Evolutionary conservation across 805 yeast genomes (phyloP).

Genomic region (Myxozyma kluyveri): DNA sequence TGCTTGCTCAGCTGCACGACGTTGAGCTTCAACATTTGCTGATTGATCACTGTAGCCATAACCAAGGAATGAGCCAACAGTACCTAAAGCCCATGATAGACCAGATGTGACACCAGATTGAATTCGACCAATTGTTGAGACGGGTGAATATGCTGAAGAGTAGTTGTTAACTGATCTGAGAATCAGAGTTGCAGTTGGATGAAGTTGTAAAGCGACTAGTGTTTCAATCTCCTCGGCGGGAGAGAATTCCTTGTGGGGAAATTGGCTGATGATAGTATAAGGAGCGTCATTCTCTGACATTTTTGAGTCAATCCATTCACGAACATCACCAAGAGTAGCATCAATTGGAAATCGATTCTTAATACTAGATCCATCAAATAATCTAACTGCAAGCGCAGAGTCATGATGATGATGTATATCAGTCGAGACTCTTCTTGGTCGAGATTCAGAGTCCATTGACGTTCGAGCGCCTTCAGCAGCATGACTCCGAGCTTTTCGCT

Average conservation of each 20-base stretch:
- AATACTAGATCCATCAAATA: constrained; percentile 64
- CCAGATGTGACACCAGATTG: constrained; percentile 27
- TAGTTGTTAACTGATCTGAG: constrained; percentile 55
- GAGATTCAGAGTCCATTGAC: not conserved
- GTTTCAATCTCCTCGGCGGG: constrained; percentile 59
- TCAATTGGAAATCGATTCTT: constrained; percentile 49
- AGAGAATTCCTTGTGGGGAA: constrained; percentile 63
- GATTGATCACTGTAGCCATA: constrained; percentile 22
- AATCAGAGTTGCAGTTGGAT: constrained; percentile 72
- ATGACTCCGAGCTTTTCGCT: constrained; percentile 39
- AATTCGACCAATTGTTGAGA: constrained; percentile 20
- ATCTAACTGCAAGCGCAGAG: constrained; percentile 55
- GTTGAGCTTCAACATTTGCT: constrained; percentile 4
- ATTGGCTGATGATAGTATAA: constrained; percentile 50
- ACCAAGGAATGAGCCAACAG: constrained; percentile 35
- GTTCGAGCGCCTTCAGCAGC: constrained; percentile 4
- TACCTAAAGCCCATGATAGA: constrained; percentile 28
- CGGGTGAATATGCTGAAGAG: constrained; percentile 35
- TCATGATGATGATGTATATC: constrained; percentile 29
- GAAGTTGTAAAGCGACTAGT: constrained; percentile 54
- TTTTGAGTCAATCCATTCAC: constrained; percentile 57
- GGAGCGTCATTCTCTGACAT: constrained; percentile 51
- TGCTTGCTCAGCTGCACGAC: not conserved
- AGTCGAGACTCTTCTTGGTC: not conserved
- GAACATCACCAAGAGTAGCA: constrained; percentile 54